These are phyloP conservation scores for Fagopyrum tataricum DNA, from an alignment of 148 eudicot genomes.

Conservation along the genomic window DNA sequence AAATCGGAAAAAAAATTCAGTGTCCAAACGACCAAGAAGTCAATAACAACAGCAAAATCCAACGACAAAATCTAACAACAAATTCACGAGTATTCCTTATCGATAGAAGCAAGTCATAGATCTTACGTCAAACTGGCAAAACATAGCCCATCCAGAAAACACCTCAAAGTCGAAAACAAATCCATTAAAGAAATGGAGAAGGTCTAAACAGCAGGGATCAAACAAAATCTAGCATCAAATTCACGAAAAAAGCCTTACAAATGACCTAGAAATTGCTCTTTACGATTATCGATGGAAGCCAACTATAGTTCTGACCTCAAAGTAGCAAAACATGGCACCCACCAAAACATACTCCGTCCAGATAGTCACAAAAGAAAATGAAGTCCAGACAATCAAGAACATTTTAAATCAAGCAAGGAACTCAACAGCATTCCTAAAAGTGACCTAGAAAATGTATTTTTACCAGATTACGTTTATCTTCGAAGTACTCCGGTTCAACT, in stretches of 20 bases:
- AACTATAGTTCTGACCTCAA: no score
- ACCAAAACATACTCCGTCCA: background rate
- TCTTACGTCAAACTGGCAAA: background rate
- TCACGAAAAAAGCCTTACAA: no score
- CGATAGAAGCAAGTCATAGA: background rate
- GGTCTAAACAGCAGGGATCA: background rate
- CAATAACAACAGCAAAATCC: no score
- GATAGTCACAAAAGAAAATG: background rate
- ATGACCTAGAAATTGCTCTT: no score
- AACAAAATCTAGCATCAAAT: background rate
- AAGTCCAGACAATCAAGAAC: background rate
- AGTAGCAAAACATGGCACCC: background rate
- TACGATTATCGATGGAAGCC: no score
- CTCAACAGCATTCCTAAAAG: background rate
- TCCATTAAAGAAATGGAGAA: background rate
- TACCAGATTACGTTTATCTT: slow-evolving; percentile 82
- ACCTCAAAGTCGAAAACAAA: background rate
- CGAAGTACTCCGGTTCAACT: slow-evolving; percentile 54
- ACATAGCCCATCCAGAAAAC: background rate
- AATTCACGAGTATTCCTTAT: background rate
- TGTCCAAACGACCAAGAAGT: no score
- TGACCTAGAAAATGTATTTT: background rate
- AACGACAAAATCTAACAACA: background rate
- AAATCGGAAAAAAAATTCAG: background rate
- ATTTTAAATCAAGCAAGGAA: background rate